A percentile compares a stretch with the other conserved stretches of the same genome.
Conservation (phyloP, 1,139 yeast genomes). For the Kodamaea sp. region DNA sequence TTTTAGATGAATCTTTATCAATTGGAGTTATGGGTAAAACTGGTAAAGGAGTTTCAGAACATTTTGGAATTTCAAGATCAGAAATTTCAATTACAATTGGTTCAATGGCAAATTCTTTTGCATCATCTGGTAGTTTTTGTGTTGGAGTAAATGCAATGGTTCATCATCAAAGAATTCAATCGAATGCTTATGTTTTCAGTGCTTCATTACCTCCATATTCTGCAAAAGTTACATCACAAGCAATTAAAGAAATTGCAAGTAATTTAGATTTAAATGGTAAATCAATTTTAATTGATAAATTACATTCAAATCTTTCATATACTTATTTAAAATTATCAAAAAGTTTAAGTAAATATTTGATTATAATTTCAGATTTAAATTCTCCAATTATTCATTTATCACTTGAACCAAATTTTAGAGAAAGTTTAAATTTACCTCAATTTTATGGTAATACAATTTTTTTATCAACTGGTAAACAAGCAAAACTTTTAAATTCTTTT, state of each 20-base stretch:
- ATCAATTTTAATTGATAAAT: slow-evolving; percentile 26
- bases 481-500: slow-evolving; percentile 32
- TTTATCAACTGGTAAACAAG: slow-evolving; percentile 37
- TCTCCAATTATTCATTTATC: slow-evolving; percentile 70
- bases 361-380: slow-evolving; percentile 52
- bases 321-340: slow-evolving; percentile 18
- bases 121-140: slow-evolving; percentile 94
- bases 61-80: slow-evolving; percentile 56
- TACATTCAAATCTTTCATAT: slow-evolving; percentile 24
- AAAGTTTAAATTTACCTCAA: slow-evolving; percentile 40
- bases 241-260: slow-evolving; percentile 40
- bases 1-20: slow-evolving; percentile 83
- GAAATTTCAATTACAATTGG: slow-evolving; percentile 85
- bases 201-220: slow-evolving; percentile 94
- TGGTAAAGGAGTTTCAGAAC: slow-evolving; percentile 86
- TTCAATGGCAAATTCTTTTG: slow-evolving; percentile 76
- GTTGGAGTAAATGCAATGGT: slow-evolving; percentile 83
- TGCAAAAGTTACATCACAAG: slow-evolving; percentile 68
- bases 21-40: slow-evolving; percentile 80
- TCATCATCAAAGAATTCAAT: slow-evolving; percentile 87
- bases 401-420: slow-evolving; percentile 43
- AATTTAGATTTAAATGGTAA: slow-evolving; percentile 34
- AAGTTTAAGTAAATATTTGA: slow-evolving; percentile 22
- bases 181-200: slow-evolving; percentile 86
- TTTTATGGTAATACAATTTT: slow-evolving; percentile 44